Evolutionary conservation across 148 eudicot genomes (phyloP).

Genomic region (Chenopodium suecicum): DNA sequence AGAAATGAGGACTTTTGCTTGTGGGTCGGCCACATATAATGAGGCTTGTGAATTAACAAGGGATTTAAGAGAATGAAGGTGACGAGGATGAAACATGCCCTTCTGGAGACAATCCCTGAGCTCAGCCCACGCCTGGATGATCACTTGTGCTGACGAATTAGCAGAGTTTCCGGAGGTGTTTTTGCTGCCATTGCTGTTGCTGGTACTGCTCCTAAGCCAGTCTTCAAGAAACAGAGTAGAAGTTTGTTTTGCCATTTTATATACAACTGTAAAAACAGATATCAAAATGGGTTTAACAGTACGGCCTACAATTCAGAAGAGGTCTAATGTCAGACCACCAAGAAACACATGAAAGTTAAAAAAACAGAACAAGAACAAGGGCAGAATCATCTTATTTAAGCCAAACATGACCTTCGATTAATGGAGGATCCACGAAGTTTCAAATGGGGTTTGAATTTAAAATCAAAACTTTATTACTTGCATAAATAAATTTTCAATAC

Average conservation of each 20-base stretch:
- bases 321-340: background rate
- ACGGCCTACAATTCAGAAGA: background rate
- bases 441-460: background rate
- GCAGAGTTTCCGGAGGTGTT: constrained; percentile 31
- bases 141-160: constrained; percentile 62
- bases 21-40: constrained; percentile 90
- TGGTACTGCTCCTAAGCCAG: constrained; percentile 58
- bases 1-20: constrained; percentile 75
- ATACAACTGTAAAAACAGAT: constrained; percentile 3
- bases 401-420: background rate
- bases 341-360: background rate
- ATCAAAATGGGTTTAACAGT: background rate
- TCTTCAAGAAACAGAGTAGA: constrained; percentile 72
- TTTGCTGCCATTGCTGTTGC: constrained; percentile 27
- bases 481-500: background rate
- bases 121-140: constrained; percentile 91
- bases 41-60: constrained; percentile 52
- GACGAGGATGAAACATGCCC: constrained; percentile 44
- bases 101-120: constrained; percentile 67
- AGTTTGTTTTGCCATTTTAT: constrained; percentile 60
- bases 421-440: background rate
- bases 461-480: background rate
- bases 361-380: background rate
- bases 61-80: constrained; percentile 53
- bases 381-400: background rate